phyloP scores from a whole-genome alignment of 306 rosid genomes.

The Fagus crenata region DNA sequence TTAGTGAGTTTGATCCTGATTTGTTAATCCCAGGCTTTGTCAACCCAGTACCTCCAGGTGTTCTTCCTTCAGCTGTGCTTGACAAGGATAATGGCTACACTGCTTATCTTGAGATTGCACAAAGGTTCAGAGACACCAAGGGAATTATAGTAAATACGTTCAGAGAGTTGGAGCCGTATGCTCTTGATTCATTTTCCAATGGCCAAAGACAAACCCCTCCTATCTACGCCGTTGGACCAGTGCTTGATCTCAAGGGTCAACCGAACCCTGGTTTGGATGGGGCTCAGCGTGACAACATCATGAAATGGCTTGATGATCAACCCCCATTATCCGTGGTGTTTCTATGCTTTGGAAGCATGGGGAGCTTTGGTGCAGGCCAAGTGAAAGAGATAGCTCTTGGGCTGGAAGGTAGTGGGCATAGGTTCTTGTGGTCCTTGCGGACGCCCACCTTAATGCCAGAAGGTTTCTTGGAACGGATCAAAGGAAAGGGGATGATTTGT shows the following conservation, averaged over 20 bases:
- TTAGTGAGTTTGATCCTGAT: slow-evolving; percentile 36
- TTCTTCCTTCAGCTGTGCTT: slow-evolving; percentile 41
- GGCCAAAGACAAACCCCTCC: slow-evolving; percentile 38
- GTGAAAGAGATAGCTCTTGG: slow-evolving; percentile 57
- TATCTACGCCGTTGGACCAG: slow-evolving; percentile 59
- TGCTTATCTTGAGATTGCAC: slow-evolving; percentile 36
- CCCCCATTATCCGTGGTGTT: slow-evolving; percentile 49
- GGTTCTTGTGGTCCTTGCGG: slow-evolving; percentile 57
- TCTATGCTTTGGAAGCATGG: slow-evolving; percentile 68
- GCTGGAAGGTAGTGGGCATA: slow-evolving; percentile 45
- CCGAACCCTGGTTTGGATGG: slow-evolving; percentile 34
- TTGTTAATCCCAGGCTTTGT: slow-evolving; percentile 42
- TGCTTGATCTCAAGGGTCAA: slow-evolving; percentile 38
- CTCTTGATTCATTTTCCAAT: slow-evolving; percentile 35
- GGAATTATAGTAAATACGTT: slow-evolving; percentile 63
- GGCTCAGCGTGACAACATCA: slow-evolving; percentile 37
- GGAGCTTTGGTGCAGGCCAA: slow-evolving; percentile 51
- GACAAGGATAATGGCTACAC: slow-evolving; percentile 49
- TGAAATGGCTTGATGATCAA: slow-evolving; percentile 59
- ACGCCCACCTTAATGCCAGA: slow-evolving; percentile 44
- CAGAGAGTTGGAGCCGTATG: slow-evolving; percentile 43
- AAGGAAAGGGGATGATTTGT: slow-evolving; percentile 51
- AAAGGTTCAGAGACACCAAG: slow-evolving; percentile 41
- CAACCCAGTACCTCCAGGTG: slow-evolving; percentile 38
- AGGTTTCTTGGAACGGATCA: slow-evolving; percentile 56